Evolutionary conservation across 345 rosid genomes (phyloP).

Genomic region (Moringa oleifera): DNA sequence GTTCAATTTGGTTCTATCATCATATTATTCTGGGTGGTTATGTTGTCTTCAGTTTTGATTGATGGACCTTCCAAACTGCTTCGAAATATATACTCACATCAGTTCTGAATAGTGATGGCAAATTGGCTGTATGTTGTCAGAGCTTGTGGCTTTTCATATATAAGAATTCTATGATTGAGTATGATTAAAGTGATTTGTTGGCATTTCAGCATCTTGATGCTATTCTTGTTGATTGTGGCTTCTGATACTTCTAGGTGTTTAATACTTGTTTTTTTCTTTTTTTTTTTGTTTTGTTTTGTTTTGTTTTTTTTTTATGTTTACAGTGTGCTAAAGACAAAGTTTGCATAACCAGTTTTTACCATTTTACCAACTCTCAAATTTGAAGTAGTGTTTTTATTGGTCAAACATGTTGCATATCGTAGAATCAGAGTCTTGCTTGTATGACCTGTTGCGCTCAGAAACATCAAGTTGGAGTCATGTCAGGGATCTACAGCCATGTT

Average conservation of each 20-base stretch:
- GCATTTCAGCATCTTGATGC: neutral
- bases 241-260: neutral
- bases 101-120: too few relatives aligned
- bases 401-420: conserved; percentile 8
- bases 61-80: too few relatives aligned
- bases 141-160: too few relatives aligned
- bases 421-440: conserved; percentile 49
- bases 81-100: too few relatives aligned
- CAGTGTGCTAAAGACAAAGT: too few relatives aligned
- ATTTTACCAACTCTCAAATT: neutral
- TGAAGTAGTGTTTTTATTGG: neutral
- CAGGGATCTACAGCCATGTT: conserved; percentile 28
- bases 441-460: conserved; percentile 50
- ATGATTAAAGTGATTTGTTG: neutral
- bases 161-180: too few relatives aligned
- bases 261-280: too few relatives aligned
- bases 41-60: too few relatives aligned
- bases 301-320: too few relatives aligned
- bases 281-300: neutral
- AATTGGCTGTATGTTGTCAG: too few relatives aligned
- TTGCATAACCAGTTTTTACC: too few relatives aligned
- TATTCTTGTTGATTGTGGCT: neutral
- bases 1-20: neutral
- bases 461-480: conserved; percentile 24
- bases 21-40: too few relatives aligned